Percentiles rank a stretch among this genome's conserved stretches.
phyloP scores from a whole-genome alignment of 169 alveolate species.

The Plasmodium reichenowi region DNA sequence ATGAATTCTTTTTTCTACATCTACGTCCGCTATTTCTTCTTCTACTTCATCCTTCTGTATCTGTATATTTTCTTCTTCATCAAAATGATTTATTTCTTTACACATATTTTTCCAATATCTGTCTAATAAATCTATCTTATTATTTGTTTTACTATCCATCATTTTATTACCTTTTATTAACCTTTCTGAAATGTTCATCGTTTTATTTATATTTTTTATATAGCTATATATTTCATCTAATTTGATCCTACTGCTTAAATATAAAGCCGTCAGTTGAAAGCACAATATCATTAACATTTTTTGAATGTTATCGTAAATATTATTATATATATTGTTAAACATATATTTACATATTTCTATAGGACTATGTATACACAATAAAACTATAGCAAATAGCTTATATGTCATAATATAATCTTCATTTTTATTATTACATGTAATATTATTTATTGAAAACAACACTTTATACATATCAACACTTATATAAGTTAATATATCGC shows the following conservation, averaged over 20 bases:
- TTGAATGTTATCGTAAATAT: conserved; percentile 16
- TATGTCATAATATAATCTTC: neutral
- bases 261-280: conserved; percentile 21
- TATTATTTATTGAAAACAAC: conserved; percentile 26
- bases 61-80: neutral
- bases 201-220: neutral
- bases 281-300: conserved; percentile 48
- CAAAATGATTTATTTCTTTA: neutral
- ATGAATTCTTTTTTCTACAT: neutral
- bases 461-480: conserved; percentile 36
- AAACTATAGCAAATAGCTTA: conserved; percentile 27
- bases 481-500: conserved; percentile 42
- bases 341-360: conserved; percentile 28
- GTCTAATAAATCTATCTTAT: neutral
- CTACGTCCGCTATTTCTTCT: neutral
- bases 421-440: conserved; percentile 12
- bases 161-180: neutral
- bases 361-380: conserved; percentile 37
- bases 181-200: neutral
- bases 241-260: conserved; percentile 7
- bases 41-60: neutral
- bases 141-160: neutral
- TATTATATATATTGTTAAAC: conserved; percentile 40
- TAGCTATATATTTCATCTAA: conserved; percentile 7
- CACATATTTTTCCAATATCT: neutral